These are phyloP conservation scores for Sisymbrium altissimum DNA, from an alignment of 345 rosid species.

Conservation along the genomic window DNA sequence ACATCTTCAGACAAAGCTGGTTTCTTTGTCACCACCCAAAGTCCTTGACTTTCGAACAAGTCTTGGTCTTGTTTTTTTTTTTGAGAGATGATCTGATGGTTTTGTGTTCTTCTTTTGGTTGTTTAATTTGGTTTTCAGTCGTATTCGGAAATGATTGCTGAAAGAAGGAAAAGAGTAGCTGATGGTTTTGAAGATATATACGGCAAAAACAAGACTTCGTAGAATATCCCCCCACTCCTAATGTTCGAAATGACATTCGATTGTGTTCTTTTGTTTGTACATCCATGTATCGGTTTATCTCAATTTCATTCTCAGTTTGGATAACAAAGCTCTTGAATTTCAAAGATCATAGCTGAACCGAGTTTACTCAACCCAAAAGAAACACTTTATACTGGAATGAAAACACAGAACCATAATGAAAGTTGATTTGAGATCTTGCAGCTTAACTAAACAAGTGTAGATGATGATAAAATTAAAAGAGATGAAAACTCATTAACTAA, in stretches of 20 bases:
- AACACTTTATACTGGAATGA: neutral
- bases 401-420: neutral
- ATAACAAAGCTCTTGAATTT: neutral
- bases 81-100: neutral
- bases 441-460: neutral
- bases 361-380: neutral
- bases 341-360: neutral
- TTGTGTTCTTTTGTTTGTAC: neutral
- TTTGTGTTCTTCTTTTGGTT: neutral
- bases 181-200: slow-evolving; percentile 79
- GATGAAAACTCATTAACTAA: neutral
- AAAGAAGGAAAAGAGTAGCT: slow-evolving; percentile 63
- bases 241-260: neutral
- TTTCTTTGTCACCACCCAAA: neutral
- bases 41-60: neutral
- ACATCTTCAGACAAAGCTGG: neutral
- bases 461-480: too few relatives aligned
- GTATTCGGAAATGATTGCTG: slow-evolving; percentile 70
- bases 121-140: slow-evolving; percentile 39
- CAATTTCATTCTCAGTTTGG: neutral
- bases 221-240: neutral
- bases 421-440: slow-evolving; percentile 3
- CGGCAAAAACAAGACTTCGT: slow-evolving; percentile 54
- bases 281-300: neutral
- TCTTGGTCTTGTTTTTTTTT: neutral